Evolutionary conservation across 225 moss, liverwort and hornwort species (phyloP).

Genomic region (Rhytidiadelphus loreus): DNA sequence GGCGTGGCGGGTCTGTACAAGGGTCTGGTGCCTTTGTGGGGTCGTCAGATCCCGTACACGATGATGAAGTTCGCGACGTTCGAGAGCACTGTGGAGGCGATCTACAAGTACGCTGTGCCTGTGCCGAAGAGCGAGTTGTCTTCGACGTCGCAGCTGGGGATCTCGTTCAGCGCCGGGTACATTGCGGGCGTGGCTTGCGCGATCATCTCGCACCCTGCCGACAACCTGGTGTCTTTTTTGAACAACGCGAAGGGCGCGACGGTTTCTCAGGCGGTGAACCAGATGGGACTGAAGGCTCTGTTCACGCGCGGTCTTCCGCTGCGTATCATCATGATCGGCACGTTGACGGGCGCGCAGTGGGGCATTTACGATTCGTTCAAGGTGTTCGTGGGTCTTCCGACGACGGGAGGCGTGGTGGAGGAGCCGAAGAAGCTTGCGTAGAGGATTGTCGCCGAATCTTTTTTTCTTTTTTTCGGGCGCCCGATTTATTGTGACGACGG

Average conservation of each 20-base stretch:
- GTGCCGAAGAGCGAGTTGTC: constrained; percentile 63
- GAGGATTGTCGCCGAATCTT: not conserved
- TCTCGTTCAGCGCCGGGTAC: constrained; percentile 66
- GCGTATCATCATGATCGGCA: constrained; percentile 68
- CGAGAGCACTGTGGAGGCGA: constrained; percentile 74
- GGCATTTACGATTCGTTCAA: constrained; percentile 69
- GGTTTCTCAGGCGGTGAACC: constrained; percentile 34
- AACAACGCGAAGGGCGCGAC: constrained; percentile 64
- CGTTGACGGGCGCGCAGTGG: constrained; percentile 66
- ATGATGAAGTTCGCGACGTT: constrained; percentile 90
- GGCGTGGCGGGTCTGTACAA: constrained; percentile 61
- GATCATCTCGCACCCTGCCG: constrained; percentile 74
- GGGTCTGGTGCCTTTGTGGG: constrained; percentile 64
- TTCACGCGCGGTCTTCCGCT: constrained; percentile 61
- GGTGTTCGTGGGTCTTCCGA: constrained; percentile 54
- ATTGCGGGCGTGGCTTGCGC: constrained; percentile 84
- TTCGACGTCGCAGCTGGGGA: constrained; percentile 32
- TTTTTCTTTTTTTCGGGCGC: not conserved
- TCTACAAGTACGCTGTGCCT: constrained; percentile 58
- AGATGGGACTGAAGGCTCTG: constrained; percentile 45
- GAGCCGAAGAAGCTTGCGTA: constrained; percentile 35
- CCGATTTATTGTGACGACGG: not conserved
- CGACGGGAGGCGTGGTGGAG: constrained; percentile 57
- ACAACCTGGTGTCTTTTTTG: constrained; percentile 75
- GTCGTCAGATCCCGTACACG: constrained; percentile 65